Base-by-base conservation (phyloP, 345 rosid species). In the Physaria fendleri region DNA sequence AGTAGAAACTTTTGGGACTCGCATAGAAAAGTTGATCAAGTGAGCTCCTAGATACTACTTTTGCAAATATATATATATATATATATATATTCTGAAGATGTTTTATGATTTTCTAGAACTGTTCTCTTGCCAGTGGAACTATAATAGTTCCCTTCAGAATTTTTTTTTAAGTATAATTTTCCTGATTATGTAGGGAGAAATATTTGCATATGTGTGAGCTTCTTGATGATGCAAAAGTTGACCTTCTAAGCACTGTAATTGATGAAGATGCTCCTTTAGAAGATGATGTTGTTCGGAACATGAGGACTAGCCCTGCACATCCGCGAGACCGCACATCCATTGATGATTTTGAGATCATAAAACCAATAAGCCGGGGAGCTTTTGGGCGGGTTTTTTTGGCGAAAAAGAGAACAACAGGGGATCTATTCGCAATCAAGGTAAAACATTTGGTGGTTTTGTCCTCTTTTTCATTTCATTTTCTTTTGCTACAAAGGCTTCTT, bases 291-390 rank as follows among this genome's bases (percentile, higher is more conserved):
- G 85, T 90, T 45, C 84, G 85, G 69, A 85, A 97, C 79, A 79
- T 90, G 85, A 84, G 99, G 71, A 82, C 99, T 61, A 87, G 97
- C 74, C 99, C 99, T 18, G 66, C 70, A 51, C 97, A 90, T 76
- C 83, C 95, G 5, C 87, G 80, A 71, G 99, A 94, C 74, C 96
- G 97, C 52, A 94, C 97, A 44, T 74, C 93, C 20, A 94, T 94
- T 74, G 99, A 94, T 81, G 96, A 94, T 74, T 94, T 94, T 74
- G 96, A 83, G 84, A 90, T 94, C 62, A 94, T 94, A 72, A 94
- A 94, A 72, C 99, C 99, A 73, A 90, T 94, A 49, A 94, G 99
- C 62, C 95, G 99, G 25, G 99, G 99, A 65, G 97, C 99, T 56
- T 94, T 90, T 84, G 99, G 97, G 58, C 83, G 96, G 47, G 99